Percentiles rank a stretch among this genome's conserved stretches.
phyloP scores from a whole-genome alignment of 1,139 yeast genomes.

The Yamadazyma trypodendri region DNA sequence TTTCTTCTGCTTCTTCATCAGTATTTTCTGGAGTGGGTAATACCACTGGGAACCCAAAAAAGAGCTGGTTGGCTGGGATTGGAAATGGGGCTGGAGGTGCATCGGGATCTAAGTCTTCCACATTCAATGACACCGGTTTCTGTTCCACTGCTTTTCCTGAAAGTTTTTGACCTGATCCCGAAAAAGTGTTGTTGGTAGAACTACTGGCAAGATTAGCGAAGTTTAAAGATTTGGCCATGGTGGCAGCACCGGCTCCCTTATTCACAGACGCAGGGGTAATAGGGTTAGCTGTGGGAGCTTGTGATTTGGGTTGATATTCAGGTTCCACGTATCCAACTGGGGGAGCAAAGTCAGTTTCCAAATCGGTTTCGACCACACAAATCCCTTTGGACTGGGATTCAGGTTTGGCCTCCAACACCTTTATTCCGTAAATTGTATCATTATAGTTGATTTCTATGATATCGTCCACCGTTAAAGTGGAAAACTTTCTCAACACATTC shows the following conservation, averaged over 20 bases:
- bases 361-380: slow-evolving; percentile 95
- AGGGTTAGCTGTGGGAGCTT: slow-evolving; percentile 33
- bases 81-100: slow-evolving; percentile 71
- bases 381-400: slow-evolving; percentile 61
- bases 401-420: slow-evolving; percentile 87
- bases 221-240: slow-evolving; percentile 78
- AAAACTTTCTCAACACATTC: slow-evolving; percentile 83
- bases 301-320: slow-evolving; percentile 45
- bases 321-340: slow-evolving; percentile 98
- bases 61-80: slow-evolving; percentile 81
- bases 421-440: slow-evolving; percentile 73
- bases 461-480: slow-evolving; percentile 84
- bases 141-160: slow-evolving; percentile 56
- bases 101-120: slow-evolving; percentile 45
- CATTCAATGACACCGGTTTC: slow-evolving; percentile 19
- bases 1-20: slow-evolving; percentile 22
- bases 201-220: slow-evolving; percentile 60
- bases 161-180: slow-evolving; percentile 69
- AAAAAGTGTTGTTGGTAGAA: slow-evolving; percentile 37
- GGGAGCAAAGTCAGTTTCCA: slow-evolving; percentile 97
- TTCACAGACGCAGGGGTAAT: slow-evolving; percentile 37
- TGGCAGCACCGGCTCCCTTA: slow-evolving; percentile 55
- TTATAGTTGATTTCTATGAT: slow-evolving; percentile 85
- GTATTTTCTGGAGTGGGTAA: slow-evolving; percentile 58
- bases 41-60: slow-evolving; percentile 88